phyloP scores from a whole-genome alignment of 2,329 filamentous ascomycete genomes.

The Xylariales sp. region DNA sequence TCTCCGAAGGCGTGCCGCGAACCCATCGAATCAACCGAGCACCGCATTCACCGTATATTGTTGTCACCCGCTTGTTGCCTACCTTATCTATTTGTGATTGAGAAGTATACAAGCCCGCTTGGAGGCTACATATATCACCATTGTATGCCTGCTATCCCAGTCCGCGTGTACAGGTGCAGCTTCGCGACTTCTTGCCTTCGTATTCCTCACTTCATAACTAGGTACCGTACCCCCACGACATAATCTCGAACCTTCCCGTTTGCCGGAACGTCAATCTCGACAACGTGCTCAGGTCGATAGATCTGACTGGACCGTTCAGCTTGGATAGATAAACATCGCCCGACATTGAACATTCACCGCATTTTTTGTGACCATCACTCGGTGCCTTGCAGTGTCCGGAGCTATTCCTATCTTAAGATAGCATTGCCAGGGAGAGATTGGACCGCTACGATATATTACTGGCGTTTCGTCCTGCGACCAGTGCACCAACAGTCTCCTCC shows the following conservation, averaged over 20 bases:
- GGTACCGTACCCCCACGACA: not conserved
- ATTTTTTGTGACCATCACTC: not conserved
- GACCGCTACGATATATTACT: too few species aligned
- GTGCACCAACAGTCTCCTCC: not conserved
- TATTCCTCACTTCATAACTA: not conserved
- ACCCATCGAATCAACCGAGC: not conserved
- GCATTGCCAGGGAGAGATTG: slow-evolving; percentile 5
- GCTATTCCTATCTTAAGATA: not conserved
- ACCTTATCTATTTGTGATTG: too few species aligned
- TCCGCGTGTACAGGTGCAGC: too few species aligned
- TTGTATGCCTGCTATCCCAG: too few species aligned
- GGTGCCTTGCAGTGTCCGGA: slow-evolving; percentile 6
- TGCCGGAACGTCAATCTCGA: too few species aligned
- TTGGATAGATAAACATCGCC: slow-evolving; percentile 3
- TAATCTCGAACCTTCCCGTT: not conserved
- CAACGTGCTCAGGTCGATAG: slow-evolving; percentile 6
- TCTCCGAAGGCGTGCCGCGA: slow-evolving; percentile 1
- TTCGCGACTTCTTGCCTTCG: too few species aligned
- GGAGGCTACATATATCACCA: too few species aligned
- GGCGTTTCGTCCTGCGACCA: not conserved
- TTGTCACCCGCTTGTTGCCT: too few species aligned
- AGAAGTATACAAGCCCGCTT: too few species aligned
- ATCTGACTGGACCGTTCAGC: slow-evolving; percentile 6
- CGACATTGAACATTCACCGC: slow-evolving; percentile 1
- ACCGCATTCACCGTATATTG: not conserved